A percentile compares a stretch with the other conserved stretches of the same genome.
Conservation (phyloP, 768 basidiomycete genomes). For the Leccinum imitatum region DNA sequence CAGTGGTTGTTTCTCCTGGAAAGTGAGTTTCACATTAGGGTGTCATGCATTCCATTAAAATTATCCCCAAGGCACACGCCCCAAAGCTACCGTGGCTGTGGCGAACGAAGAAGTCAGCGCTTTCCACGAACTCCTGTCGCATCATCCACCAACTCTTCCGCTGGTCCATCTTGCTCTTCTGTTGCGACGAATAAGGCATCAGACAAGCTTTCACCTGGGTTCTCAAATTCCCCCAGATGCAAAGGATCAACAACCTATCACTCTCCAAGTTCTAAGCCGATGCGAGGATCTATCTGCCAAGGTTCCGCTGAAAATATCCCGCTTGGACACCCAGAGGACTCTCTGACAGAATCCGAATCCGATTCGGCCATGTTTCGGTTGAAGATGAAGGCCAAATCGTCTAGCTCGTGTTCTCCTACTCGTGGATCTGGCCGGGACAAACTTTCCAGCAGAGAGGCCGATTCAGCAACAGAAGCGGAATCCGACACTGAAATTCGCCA, state of each 20-base stretch:
- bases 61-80: background rate
- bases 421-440: background rate
- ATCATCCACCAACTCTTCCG: slow-evolving; percentile 1
- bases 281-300: background rate
- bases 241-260: background rate
- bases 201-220: background rate
- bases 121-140: slow-evolving; percentile 2
- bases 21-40: slow-evolving; percentile 16
- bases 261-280: slow-evolving; percentile 7
- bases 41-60: slow-evolving; percentile 9
- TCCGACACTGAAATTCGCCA: slow-evolving; percentile 29
- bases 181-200: slow-evolving; percentile 3
- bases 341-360: slow-evolving; percentile 33
- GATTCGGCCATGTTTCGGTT: slow-evolving; percentile 18
- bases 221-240: background rate
- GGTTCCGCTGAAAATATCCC: slow-evolving; percentile 9
- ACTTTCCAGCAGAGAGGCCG: slow-evolving; percentile 16
- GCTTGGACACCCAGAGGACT: slow-evolving; percentile 22
- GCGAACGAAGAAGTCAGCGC: slow-evolving; percentile 2
- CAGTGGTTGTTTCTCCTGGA: background rate
- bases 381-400: slow-evolving; percentile 1
- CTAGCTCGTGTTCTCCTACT: background rate
- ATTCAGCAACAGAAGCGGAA: slow-evolving; percentile 34
- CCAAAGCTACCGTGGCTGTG: background rate
- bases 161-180: background rate